Percentiles rank a stretch among this genome's conserved stretches.
These are phyloP conservation scores for Aspergillus flavus DNA, from an alignment of 2,329 filamentous ascomycete genomes.

Conservation along the genomic window DNA sequence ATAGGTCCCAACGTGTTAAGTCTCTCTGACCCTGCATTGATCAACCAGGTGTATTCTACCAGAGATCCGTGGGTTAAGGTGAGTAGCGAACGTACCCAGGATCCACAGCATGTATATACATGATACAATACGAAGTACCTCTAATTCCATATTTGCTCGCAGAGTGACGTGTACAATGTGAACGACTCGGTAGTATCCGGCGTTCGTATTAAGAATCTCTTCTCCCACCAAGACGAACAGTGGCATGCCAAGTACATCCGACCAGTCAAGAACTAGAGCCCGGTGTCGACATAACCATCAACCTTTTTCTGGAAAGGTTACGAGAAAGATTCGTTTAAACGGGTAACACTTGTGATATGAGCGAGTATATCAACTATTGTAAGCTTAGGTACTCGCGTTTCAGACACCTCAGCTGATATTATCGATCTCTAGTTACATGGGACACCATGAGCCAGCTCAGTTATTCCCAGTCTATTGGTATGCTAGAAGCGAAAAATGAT, in stretches of 20 bases:
- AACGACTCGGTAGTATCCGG: constrained; percentile 30
- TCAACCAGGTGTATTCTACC: constrained; percentile 76
- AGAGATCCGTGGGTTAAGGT: constrained; percentile 59
- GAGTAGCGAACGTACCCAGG: background rate
- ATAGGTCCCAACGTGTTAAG: constrained; percentile 74
- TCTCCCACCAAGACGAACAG: constrained; percentile 29
- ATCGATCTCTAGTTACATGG: background rate
- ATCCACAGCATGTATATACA: background rate
- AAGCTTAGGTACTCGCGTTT: background rate
- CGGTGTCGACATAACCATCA: constrained; percentile 28
- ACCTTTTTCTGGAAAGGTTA: constrained; percentile 28
- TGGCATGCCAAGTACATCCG: constrained; percentile 29
- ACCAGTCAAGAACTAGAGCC: constrained; percentile 28
- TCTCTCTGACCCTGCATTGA: constrained; percentile 70
- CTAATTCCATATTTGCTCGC: background rate
- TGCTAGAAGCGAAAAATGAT: background rate
- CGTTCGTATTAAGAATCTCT: constrained; percentile 29
- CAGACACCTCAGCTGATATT: background rate
- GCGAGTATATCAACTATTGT: background rate
- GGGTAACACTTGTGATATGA: constrained; percentile 6
- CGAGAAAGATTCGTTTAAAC: constrained; percentile 25
- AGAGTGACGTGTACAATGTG: constrained; percentile 32
- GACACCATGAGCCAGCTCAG: background rate
- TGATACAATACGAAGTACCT: background rate
- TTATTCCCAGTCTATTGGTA: background rate